A percentile compares a stretch with the other conserved stretches of the same genome.
phyloP scores from a whole-genome alignment of 257 asterid species.

The Ballota nigra region DNA sequence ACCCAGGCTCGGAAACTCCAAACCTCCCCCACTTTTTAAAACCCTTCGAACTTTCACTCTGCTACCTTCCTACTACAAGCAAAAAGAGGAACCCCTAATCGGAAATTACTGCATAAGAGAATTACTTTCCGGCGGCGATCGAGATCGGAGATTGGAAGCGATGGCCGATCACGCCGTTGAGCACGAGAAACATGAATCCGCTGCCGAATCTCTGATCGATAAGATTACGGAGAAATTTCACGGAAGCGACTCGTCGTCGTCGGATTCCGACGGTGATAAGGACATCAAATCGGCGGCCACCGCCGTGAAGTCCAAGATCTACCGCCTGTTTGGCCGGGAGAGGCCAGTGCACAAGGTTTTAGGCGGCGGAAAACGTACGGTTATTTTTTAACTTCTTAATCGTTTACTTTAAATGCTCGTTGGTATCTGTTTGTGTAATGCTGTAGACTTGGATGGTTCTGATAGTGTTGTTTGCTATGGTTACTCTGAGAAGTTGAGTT shows the following conservation, averaged over 20 bases:
- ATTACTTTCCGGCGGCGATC: constrained; percentile 23
- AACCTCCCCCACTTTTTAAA: constrained; percentile 27
- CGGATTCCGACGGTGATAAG: constrained; percentile 65
- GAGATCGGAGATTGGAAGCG: constrained; percentile 33
- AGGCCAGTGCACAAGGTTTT: constrained; percentile 77
- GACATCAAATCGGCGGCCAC: constrained; percentile 43
- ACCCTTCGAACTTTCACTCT: constrained; percentile 5
- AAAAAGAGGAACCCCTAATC: not conserved
- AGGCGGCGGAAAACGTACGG: constrained; percentile 92
- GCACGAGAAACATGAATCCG: constrained; percentile 50
- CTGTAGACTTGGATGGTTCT: not conserved
- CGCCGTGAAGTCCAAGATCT: constrained; percentile 63
- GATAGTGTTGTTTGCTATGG: not conserved
- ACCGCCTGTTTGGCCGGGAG: constrained; percentile 88
- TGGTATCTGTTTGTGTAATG: not conserved
- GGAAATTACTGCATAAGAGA: not conserved
- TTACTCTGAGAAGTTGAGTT: not conserved
- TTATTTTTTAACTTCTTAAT: not conserved
- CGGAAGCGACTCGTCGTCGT: constrained; percentile 69
- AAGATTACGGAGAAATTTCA: constrained; percentile 69
- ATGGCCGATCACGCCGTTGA: constrained; percentile 55
- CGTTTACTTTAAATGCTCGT: not conserved
- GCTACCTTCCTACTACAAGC: constrained; percentile 8
- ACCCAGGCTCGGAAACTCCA: constrained; percentile 33
- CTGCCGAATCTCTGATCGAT: constrained; percentile 60